phyloP scores from a whole-genome alignment of 1,139 yeast genomes.

The Entelexis paramagnoliae region DNA sequence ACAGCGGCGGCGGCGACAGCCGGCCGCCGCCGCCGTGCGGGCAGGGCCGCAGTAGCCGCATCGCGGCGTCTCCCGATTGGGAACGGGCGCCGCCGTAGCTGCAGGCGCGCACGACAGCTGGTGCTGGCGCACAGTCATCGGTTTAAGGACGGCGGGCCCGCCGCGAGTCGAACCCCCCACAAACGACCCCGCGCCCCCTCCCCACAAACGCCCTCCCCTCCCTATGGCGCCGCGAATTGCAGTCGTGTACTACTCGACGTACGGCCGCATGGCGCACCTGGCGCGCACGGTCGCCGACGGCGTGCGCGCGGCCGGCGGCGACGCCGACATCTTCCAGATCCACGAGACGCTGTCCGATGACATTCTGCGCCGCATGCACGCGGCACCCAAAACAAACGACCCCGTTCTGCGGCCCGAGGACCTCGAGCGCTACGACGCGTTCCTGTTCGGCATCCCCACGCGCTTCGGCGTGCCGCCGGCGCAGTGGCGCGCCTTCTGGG shows the following conservation, averaged over 20 bases:
- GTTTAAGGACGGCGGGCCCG: too few species aligned
- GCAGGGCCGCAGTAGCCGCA: conserved; percentile 1
- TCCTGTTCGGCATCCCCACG: conserved; percentile 73
- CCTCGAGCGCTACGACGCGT: conserved; percentile 56
- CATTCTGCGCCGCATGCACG: conserved; percentile 50
- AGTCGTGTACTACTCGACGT: conserved; percentile 69
- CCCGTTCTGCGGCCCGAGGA: conserved; percentile 45
- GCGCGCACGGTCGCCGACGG: conserved; percentile 67
- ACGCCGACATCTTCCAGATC: conserved; percentile 62
- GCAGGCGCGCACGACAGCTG: too few species aligned
- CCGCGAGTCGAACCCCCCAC: too few species aligned
- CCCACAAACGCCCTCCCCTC: too few species aligned
- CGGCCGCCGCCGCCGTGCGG: too few species aligned
- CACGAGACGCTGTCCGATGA: conserved; percentile 66
- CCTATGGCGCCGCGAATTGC: conserved; percentile 45
- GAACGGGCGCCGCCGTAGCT: too few species aligned
- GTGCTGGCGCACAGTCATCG: too few species aligned
- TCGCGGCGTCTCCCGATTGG: neutral
- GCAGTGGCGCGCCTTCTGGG: conserved; percentile 75
- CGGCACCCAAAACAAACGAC: conserved; percentile 45
- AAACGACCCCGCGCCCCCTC: too few species aligned
- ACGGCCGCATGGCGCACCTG: conserved; percentile 62
- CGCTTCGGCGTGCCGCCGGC: conserved; percentile 76
- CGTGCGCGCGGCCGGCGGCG: conserved; percentile 61
- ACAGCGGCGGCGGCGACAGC: too few species aligned